Evolutionary conservation across 192 early-diverging fungal genomes (phyloP).

Genomic region (Podila minutissima): DNA sequence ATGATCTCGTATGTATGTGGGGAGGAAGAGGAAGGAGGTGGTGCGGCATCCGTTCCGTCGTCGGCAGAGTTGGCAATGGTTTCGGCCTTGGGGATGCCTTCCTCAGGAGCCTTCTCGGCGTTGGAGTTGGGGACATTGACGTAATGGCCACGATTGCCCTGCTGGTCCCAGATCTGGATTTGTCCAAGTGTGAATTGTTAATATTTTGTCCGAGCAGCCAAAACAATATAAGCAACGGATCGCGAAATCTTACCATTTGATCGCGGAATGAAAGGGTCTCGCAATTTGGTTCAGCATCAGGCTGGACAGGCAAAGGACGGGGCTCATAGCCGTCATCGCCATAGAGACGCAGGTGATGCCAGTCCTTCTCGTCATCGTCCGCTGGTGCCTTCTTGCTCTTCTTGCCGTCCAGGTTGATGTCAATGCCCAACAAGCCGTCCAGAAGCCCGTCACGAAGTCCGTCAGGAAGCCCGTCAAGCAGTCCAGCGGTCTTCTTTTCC

Average conservation of each 20-base stretch:
- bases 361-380: neutral
- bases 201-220: too few species aligned
- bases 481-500: neutral
- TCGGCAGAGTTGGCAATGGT: neutral
- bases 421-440: constrained; percentile 4
- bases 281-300: neutral
- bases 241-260: constrained; percentile 12
- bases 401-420: neutral
- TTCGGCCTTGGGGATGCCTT: neutral
- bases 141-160: constrained; percentile 2
- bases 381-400: neutral
- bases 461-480: neutral
- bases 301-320: constrained; percentile 7
- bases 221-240: neutral
- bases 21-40: neutral
- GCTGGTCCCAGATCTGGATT: constrained; percentile 38
- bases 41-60: neutral
- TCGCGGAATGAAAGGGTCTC: neutral
- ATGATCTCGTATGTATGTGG: neutral
- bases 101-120: neutral
- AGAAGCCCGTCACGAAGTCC: neutral
- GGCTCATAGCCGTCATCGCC: constrained; percentile 19
- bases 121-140: neutral
- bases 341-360: constrained; percentile 7
- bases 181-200: too few species aligned